Evolutionary conservation across 2,329 filamentous ascomycete genomes (phyloP).

Genomic region (Epichloe amarillans): DNA sequence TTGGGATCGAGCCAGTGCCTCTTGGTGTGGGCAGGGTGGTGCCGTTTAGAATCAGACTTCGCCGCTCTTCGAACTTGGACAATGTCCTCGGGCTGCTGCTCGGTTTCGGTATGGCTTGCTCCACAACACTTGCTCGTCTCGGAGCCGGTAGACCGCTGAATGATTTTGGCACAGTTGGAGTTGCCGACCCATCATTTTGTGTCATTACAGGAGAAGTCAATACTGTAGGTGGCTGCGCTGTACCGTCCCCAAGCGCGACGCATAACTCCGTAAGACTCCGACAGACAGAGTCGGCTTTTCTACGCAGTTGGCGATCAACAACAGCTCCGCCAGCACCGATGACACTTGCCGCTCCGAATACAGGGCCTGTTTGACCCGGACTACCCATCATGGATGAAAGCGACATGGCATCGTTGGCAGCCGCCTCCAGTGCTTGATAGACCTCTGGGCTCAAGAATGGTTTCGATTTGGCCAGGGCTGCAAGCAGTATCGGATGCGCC

Average conservation of each 20-base stretch:
- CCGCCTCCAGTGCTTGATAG: constrained; percentile 66
- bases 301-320: constrained; percentile 72
- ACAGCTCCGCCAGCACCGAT: constrained; percentile 39
- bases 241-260: constrained; percentile 56
- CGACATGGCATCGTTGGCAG: constrained; percentile 67
- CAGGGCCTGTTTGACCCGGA: constrained; percentile 53
- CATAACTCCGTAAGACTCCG: constrained; percentile 86
- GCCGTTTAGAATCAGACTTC: constrained; percentile 32
- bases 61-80: constrained; percentile 40
- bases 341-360: constrained; percentile 52
- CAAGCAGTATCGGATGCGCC: constrained; percentile 64
- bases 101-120: constrained; percentile 24
- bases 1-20: constrained; percentile 23
- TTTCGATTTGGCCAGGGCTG: constrained; percentile 70
- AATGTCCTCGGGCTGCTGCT: constrained; percentile 33
- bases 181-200: constrained; percentile 21
- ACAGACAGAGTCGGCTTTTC: constrained; percentile 88
- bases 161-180: constrained; percentile 32
- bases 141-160: constrained; percentile 22
- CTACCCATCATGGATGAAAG: constrained; percentile 68
- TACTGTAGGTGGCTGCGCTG: constrained; percentile 6
- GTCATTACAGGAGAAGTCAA: constrained; percentile 5
- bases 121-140: constrained; percentile 29
- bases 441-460: constrained; percentile 55
- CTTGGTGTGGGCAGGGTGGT: constrained; percentile 34